These are phyloP conservation scores for Botryotinia globosa DNA, from an alignment of 2,329 filamentous ascomycete species.

Conservation along the genomic window DNA sequence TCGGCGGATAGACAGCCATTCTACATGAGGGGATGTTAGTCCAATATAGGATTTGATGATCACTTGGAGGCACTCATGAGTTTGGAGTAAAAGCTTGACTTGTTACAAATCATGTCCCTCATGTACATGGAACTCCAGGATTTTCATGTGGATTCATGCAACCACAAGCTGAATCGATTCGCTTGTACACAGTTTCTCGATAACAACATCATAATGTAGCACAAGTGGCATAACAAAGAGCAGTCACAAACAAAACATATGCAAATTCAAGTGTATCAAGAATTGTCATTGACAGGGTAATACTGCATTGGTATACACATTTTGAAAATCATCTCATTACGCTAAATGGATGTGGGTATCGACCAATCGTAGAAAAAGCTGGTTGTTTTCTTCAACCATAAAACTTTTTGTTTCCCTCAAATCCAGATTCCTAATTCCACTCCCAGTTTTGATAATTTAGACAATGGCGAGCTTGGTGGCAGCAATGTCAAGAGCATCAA, in stretches of 20 bases:
- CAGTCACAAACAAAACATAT: neutral
- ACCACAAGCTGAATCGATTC: neutral
- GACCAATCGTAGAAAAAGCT: constrained; percentile 25
- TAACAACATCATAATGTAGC: no score
- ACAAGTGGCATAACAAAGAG: neutral
- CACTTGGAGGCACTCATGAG: neutral
- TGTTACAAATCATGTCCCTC: neutral
- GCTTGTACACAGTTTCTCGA: neutral
- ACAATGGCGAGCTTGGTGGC: constrained; percentile 98
- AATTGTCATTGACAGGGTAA: constrained; percentile 24
- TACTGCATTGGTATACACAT: constrained; percentile 22
- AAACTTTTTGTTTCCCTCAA: constrained; percentile 26
- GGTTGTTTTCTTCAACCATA: neutral
- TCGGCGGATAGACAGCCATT: no score
- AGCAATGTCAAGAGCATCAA: constrained; percentile 98
- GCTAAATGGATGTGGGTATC: constrained; percentile 37
- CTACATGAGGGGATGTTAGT: neutral
- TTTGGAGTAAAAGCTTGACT: neutral
- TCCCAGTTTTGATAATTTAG: constrained; percentile 57
- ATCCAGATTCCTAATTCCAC: constrained; percentile 43
- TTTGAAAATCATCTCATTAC: constrained; percentile 36
- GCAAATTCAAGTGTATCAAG: constrained; percentile 1
- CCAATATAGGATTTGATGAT: neutral
- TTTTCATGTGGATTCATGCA: neutral
- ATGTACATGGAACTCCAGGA: neutral